A percentile compares a stretch with the other conserved stretches of the same genome.
phyloP scores from a whole-genome alignment of 192 early-diverging fungal genomes.

The Entomortierella beljakovae region DNA sequence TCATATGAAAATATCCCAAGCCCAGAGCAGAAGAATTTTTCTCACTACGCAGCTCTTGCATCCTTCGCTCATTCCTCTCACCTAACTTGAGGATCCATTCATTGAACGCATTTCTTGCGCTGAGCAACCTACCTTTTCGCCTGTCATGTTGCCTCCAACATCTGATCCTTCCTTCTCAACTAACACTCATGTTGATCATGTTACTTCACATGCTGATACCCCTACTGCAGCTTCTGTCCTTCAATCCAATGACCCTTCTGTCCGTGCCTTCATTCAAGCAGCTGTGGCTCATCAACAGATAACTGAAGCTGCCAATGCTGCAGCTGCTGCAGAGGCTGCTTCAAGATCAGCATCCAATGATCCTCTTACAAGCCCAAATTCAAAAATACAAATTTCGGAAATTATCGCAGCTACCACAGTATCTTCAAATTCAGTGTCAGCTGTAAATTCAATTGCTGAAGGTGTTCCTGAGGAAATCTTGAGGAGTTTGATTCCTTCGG shows the following conservation, averaged over 20 bases:
- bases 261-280: constrained; percentile 30
- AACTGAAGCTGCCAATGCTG: constrained; percentile 13
- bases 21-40: background rate
- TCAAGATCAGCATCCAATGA: background rate
- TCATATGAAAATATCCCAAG: no score
- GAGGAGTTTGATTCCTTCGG: constrained; percentile 14
- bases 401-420: background rate
- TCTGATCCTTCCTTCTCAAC: constrained; percentile 16
- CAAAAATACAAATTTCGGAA: background rate
- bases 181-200: background rate
- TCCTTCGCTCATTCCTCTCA: background rate
- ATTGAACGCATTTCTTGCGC: constrained; percentile 46
- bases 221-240: constrained; percentile 21
- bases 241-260: constrained; percentile 19
- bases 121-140: background rate
- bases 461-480: constrained; percentile 16
- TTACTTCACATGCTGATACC: constrained; percentile 1
- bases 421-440: background rate
- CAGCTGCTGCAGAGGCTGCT: no score
- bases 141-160: constrained; percentile 18
- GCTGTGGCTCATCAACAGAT: constrained; percentile 25
- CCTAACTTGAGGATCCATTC: background rate
- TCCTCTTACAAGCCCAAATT: background rate
- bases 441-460: background rate
- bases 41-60: constrained; percentile 15